A percentile compares a stretch with the other conserved stretches of the same genome.
These are phyloP conservation scores for Fusarium torulosum DNA, from an alignment of 2,329 filamentous ascomycete genomes.

Conservation along the genomic window DNA sequence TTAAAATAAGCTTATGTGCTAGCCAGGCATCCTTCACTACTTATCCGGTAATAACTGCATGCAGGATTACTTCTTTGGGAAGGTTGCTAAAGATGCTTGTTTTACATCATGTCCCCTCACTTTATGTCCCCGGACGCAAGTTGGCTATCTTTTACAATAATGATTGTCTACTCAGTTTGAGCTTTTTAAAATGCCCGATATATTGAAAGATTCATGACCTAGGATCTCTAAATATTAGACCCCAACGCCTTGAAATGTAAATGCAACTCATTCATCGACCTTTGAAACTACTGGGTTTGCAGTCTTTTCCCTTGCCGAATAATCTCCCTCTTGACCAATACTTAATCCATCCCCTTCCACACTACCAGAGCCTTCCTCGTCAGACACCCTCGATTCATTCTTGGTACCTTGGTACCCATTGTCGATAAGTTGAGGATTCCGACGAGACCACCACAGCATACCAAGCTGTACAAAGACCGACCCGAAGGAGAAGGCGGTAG, in stretches of 20 bases:
- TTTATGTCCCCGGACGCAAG: no score
- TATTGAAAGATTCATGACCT: not conserved
- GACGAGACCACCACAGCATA: slow-evolving; percentile 49
- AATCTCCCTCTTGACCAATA: not conserved
- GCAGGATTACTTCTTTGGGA: no score
- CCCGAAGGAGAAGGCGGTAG: slow-evolving; percentile 50
- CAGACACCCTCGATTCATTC: slow-evolving; percentile 26
- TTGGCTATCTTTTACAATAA: no score
- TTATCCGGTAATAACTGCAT: no score
- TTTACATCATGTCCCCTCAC: no score
- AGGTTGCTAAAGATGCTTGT: no score
- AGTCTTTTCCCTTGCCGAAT: slow-evolving; percentile 9
- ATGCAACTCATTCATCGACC: not conserved
- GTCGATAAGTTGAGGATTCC: slow-evolving; percentile 36
- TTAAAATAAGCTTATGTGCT: no score
- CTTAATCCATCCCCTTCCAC: slow-evolving; percentile 9
- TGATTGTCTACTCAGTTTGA: no score
- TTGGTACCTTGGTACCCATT: slow-evolving; percentile 39
- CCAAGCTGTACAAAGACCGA: slow-evolving; percentile 52
- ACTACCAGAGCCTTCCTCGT: slow-evolving; percentile 36
- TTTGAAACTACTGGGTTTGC: slow-evolving; percentile 13
- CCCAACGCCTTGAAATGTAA: no score
- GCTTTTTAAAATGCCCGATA: not conserved
- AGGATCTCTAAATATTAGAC: not conserved
- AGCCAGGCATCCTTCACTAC: no score